Evolutionary conservation across 129 eudicot genomes (phyloP), one percentile per base, ranked within the genome.

Genomic region (Solidago caesia): DNA sequence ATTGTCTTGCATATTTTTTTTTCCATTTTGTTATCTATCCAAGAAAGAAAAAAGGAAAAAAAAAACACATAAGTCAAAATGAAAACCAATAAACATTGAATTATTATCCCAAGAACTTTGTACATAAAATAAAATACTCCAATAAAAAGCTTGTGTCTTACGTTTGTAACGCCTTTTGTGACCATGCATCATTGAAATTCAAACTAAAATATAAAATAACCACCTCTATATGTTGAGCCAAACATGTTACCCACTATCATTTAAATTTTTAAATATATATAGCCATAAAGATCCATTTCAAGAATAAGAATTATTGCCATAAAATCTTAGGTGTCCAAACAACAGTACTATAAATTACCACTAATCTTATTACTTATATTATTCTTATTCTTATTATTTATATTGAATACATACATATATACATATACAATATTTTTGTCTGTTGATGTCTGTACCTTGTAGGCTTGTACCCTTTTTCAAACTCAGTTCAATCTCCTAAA

Each of bases 171-270:
- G 56, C 43, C 27, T 66, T 39, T 46, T 76, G 80, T 68, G 73
- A 41, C 47, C 77, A 61, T 73, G 33, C 73, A 70, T 62, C 65
- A 60, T 69, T 27, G 64, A 41, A 65, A 27, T 70, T 70, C 61
- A 15, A 56, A 56, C 44, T 33, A 33, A 33, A 44, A 44, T 47
- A 52, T 21, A 48, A 75, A 16, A 75, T 56, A 75, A 49, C 25
- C 58, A 21, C 47, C 58, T 12, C 52, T 62, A 61, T 70, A 78
- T 78, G 39, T 78, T 26, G 77, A 71, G 77, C 75, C 82, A 70
- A 78, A 78, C 82, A 78, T 78, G 82, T 13, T 55, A 78, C 77
- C 77, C 82, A 78, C 77, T 70, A 49, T 25, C 0, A 47, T 33
- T 27, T 57, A 44, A 21, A 21, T 53, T 47, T 42, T 12, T 39